Base-by-base conservation (phyloP, 768 basidiomycete genomes). In the Phanerochaete sordida region DNA sequence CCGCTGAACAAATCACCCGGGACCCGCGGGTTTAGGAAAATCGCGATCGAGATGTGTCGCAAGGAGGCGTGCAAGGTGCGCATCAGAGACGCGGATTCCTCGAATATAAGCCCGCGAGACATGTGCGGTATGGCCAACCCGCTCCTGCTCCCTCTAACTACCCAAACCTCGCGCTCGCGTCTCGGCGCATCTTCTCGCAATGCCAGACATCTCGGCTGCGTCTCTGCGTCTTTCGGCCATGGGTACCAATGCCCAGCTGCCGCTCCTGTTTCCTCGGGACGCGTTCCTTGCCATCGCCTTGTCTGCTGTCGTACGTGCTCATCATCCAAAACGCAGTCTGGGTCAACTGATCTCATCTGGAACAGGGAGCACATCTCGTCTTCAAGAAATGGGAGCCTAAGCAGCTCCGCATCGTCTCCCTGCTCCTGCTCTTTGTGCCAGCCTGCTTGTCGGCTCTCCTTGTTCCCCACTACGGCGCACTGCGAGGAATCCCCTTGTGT, bases 301-400 rank as follows among this genome's bases (percentile, higher is more conserved):
- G 23, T 45, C 44, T 11, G 56, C 56, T 8, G 24, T 47, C 3
- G 56, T 57, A 57, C 2, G 56, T 47, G 11, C 11, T 7, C 3
- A 28, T 53, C 27, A 13, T 23, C 3, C 35, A 31, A 33, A n/a
- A n/a, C n/a, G n/a, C n/a, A n/a, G n/a, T n/a, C n/a, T n/a, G n/a
- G n/a, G n/a, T n/a, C n/a, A n/a, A n/a, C n/a, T n/a, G n/a, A n/a
- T n/a, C n/a, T n/a, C n/a, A n/a, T n/a, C n/a, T n/a, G n/a, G n/a
- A n/a, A 48, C 39, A 65, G 64, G 43, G 45, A 26, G 45, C 59
- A 9, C 58, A 65, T 47, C 23, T 58, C 23, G 37, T 58, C 7
- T 65, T 63, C 59, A 65, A 65, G 35, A 47, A 53, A 21, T 63
- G 37, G 37, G 64, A 65, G 54, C 64, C 62, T 2, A 28, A 37